Evolutionary conservation across 257 asterid genomes (phyloP), one percentile per base, ranked within the genome.

Genomic region (Orobanche coerulescens): DNA sequence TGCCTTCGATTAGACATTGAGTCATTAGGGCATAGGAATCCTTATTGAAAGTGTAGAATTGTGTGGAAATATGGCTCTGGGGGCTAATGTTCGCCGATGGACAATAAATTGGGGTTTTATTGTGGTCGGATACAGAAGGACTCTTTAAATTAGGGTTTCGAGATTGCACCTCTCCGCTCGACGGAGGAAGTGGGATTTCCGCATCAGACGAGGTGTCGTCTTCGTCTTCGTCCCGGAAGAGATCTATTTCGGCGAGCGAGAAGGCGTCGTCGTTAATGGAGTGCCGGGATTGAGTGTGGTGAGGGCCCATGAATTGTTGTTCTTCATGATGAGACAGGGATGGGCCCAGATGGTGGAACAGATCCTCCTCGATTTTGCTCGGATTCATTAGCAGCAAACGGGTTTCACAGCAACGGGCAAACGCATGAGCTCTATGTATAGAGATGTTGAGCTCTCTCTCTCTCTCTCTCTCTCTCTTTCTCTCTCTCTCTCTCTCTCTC

Each of bases 1-100:
- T 95, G 24, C 84, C 82, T 49, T 82, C 87, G 13, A 82, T 76
- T 33, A 93, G 73, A 72, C 95, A 84, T 7, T 59, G 85, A 68
- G 77, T 79, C 98, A 93, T 93, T 24, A 93, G 70, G 9, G 77
- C 72, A 61, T 93, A 94, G 1, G 98, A 93, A 19, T 84, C 85
- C 81, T 80, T 81, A 26, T 84, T 88, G 69, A 93, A 93, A 3
- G 98, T 86, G 67, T 93, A 93, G 80, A 93, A 93, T 77, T 88
- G 97, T 31, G 98, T 75, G n/a, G 98, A 93, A 22, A 93, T 73
- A 60, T 88, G 86, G 1, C 91, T 84, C 59, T 84, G 95, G 20
- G 94, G 91, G 72, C 80, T 79, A 62, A 93, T n/a, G n/a, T 75
- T 72, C 70, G 68, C 44, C 28, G 73, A 43, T 6, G 67, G 65